Conservation (phyloP, 2,329 filamentous ascomycete species). For the Ustilaginoidea virens region DNA sequence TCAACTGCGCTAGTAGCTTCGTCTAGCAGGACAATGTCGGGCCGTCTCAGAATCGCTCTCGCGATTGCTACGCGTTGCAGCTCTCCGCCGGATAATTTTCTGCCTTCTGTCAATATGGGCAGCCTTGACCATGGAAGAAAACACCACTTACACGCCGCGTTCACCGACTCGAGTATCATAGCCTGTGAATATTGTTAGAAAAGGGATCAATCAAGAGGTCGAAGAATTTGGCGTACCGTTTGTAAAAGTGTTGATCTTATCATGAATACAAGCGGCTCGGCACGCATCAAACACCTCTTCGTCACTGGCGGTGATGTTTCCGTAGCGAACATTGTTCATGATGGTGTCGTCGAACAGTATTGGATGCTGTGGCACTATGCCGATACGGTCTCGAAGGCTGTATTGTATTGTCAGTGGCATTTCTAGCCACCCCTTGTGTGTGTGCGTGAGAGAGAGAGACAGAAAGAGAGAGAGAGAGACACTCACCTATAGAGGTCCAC, state of each 20-base stretch:
- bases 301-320: constrained; percentile 35
- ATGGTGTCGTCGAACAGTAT: constrained; percentile 43
- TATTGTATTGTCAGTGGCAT: neutral
- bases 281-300: constrained; percentile 40
- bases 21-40: constrained; percentile 62
- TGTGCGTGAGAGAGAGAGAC: too few species aligned
- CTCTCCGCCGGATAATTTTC: constrained; percentile 50
- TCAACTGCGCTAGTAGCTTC: constrained; percentile 69
- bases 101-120: constrained; percentile 15
- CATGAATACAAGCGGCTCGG: constrained; percentile 39
- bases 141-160: constrained; percentile 27
- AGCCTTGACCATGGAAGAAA: too few species aligned
- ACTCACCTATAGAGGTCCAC: constrained; percentile 31
- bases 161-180: constrained; percentile 36
- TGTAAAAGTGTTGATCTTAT: constrained; percentile 38
- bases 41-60: constrained; percentile 56
- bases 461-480: neutral
- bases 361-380: constrained; percentile 39
- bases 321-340: constrained; percentile 44
- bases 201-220: neutral
- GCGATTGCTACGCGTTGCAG: constrained; percentile 53
- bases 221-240: constrained; percentile 20
- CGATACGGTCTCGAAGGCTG: constrained; percentile 37
- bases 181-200: constrained; percentile 13
- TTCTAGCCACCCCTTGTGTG: neutral